Evolutionary conservation across 345 rosid species (phyloP).

Genomic region (Trapa incisa): DNA sequence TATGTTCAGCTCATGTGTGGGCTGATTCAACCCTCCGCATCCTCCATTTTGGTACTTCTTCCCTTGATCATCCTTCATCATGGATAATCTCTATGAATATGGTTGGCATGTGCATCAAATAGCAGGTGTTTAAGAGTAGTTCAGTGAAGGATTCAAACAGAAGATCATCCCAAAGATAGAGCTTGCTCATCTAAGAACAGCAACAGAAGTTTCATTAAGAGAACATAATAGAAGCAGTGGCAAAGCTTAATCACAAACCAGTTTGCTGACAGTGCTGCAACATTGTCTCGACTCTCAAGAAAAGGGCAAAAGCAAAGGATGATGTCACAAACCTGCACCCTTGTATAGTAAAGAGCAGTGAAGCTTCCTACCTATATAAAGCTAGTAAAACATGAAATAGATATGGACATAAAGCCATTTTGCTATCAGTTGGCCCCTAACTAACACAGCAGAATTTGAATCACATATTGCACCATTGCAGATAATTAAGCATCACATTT

Average conservation of each 20-base stretch:
- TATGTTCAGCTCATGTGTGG: conserved; percentile 11
- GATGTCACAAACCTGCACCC: background rate
- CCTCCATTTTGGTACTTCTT: conserved; percentile 76
- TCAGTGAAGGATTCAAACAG: background rate
- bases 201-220: too few relatives aligned
- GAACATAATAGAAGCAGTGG: too few relatives aligned
- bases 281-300: too few relatives aligned
- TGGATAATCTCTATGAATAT: conserved; percentile 91
- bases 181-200: background rate
- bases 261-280: too few relatives aligned
- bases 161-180: background rate
- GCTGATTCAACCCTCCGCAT: conserved; percentile 57
- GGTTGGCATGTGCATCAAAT: conserved; percentile 48
- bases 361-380: too few relatives aligned
- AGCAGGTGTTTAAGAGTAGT: background rate
- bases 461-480: background rate
- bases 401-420: background rate
- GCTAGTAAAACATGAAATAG: too few relatives aligned
- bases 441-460: background rate
- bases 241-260: too few relatives aligned
- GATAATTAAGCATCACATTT: background rate
- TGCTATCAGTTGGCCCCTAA: background rate
- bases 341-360: too few relatives aligned
- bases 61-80: conserved; percentile 56
- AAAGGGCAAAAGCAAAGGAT: background rate